phyloP scores from a whole-genome alignment of 164 flowering plant genomes.

The Aristolochia californica region DNA sequence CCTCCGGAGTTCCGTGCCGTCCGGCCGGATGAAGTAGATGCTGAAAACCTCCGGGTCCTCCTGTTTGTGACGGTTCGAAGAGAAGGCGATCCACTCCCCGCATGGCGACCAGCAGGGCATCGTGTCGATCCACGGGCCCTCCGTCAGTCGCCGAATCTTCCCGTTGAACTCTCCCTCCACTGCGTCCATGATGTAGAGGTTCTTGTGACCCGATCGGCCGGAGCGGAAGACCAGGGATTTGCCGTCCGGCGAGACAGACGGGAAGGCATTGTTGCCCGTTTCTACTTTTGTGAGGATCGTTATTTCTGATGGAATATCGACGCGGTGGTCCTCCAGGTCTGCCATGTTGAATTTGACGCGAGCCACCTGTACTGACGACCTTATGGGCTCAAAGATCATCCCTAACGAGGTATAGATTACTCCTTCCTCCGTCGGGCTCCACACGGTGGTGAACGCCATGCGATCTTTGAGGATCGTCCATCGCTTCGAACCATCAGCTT shows the following conservation, averaged over 20 bases:
- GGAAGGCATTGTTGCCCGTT: conserved; percentile 71
- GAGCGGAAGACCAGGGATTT: conserved; percentile 73
- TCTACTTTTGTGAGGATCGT: conserved; percentile 10
- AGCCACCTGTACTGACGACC: conserved; percentile 53
- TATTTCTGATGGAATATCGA: neutral
- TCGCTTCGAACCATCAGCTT: conserved; percentile 56
- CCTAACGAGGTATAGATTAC: conserved; percentile 66
- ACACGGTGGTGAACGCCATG: conserved; percentile 55
- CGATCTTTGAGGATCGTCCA: conserved; percentile 25
- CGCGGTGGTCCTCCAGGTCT: neutral
- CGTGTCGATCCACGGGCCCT: conserved; percentile 80
- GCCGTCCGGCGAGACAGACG: conserved; percentile 74
- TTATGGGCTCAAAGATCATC: conserved; percentile 50
- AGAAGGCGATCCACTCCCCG: conserved; percentile 79
- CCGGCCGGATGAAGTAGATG: conserved; percentile 56
- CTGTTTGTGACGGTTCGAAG: conserved; percentile 61
- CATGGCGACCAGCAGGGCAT: conserved; percentile 87
- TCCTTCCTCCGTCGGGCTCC: conserved; percentile 67
- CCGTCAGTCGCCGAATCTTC: conserved; percentile 35
- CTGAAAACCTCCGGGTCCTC: conserved; percentile 48
- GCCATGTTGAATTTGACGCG: conserved; percentile 29
- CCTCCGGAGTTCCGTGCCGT: conserved; percentile 30
- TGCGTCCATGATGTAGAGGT: conserved; percentile 74
- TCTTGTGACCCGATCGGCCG: conserved; percentile 66
- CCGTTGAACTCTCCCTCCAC: conserved; percentile 35